Evolutionary conservation across 2,329 filamentous ascomycete species (phyloP), one percentile per base, ranked within the genome.

Genomic region (Diaporthe caulivora): DNA sequence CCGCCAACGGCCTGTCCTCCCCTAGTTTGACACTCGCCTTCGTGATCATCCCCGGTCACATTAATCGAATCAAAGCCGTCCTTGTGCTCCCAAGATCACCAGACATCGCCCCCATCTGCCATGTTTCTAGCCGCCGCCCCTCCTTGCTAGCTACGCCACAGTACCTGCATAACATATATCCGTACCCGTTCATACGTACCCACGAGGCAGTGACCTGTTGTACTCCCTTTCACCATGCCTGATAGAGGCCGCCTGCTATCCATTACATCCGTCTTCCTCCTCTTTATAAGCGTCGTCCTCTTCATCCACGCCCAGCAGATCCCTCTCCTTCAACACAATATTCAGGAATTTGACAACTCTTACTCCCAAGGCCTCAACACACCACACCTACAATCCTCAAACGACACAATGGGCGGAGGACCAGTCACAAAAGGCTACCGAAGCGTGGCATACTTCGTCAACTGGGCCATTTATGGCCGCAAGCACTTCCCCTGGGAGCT

Each of bases 401-500:
- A 71, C 78, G 77, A 69, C 64, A 71, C 65, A 2, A 87, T 87
- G 85, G 84, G 84, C 75, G 85, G 84, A 78, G 84, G 84, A 80
- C 82, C 83, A 77, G 77, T 53, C 54, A 72, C 54, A 76, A 83
- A 73, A 34, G 89, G 88, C 76, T 93, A 90, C 83, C 89, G 91
- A 75, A 87, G 91, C 2, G 92, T 95, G 29, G 92, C 90, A 47
- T 95, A 94, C 84, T 95, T 90, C 79, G 91, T 93, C 74, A 94
- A 94, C 82, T 94, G 92, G 94, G 94, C 94, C 76, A 96, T 97
- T 77, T 98, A 98, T 82, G 94, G 87, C 51, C 91, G 95, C 71
- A 93, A 96, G 78, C 93, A 97, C 81, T 89, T 92, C n/a, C 95
- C 95, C 0, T 93, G 97, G 80, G 91, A 97, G 80, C 88, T 98